Evolutionary conservation across 495 filamentous ascomycete genomes (phyloP), one percentile per base, ranked within the genome.

Genomic region (Xylaria cubensis): DNA sequence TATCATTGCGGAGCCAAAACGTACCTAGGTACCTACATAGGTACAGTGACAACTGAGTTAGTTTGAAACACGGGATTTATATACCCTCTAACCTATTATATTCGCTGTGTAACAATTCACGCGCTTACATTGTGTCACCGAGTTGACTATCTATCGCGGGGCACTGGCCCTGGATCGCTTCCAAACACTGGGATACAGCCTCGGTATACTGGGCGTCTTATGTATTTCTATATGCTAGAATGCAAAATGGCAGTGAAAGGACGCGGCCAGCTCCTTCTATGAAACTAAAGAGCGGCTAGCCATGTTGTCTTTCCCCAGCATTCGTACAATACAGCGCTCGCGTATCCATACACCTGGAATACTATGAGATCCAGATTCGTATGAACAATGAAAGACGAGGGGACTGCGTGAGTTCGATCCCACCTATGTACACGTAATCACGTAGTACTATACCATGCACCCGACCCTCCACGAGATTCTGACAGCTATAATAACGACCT

Each of bases 171-270:
- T 29, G 64, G 64, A 46, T 36, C 64, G 19, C 44, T 36, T 51
- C 32, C 64, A 66, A 66, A 66, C 63, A 66, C 19, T 26, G 59
- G 36, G 56, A 15, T 19, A 39, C 10, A 26, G 7, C 59, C 39
- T 42, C n/a, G 15, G 8, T 42, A 10, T 29, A 29, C 26, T 64
- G 39, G 15, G 44, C 42, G 24, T 64, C 61, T 36, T 36, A 66
- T 19, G 21, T 36, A 7, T 66, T 13, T 17, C 24, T 32, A 9
- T 26, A 42, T 19, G 59, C n/a, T 36, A 32, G 24, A 24, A 29
- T 21, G 13, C 13, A 32, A 34, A 6, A 59, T 59, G 56, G 9
- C 13, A 3, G 17, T 59, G 56, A 36, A 34, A 29, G 4, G n/a
- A 36, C 29, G 56, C 19, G 32, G 56, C 55, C 29, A n/a, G 29